Evolutionary conservation across 176 grass and related monocot species (phyloP).

Genomic region (Avena atlantica): DNA sequence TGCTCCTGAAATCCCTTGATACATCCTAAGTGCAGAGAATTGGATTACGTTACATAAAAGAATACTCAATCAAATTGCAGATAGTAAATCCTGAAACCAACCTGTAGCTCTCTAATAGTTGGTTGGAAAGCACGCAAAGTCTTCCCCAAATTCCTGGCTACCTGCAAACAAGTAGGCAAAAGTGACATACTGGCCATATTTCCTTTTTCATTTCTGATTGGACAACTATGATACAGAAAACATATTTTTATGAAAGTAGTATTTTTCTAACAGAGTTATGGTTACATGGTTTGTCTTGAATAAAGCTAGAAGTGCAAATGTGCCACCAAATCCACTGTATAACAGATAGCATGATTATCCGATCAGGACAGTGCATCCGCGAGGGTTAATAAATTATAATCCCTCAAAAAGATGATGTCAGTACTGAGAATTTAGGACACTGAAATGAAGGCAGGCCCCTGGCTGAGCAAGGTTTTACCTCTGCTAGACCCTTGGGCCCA

Average conservation of each 20-base stretch:
- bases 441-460: not conserved
- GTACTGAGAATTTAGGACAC: not conserved
- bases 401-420: not conserved
- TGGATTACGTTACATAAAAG: conserved; percentile 20
- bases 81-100: conserved; percentile 49
- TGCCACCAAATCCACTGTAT: conserved; percentile 1
- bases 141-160: conserved; percentile 89
- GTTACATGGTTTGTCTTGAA: not conserved
- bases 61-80: not conserved
- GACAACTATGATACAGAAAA: not conserved
- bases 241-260: too few relatives aligned
- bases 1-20: conserved; percentile 96
- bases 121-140: conserved; percentile 94
- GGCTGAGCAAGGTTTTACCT: conserved; percentile 52
- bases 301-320: not conserved
- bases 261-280: not conserved
- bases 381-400: not conserved
- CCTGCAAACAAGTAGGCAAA: conserved; percentile 55
- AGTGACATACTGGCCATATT: not conserved
- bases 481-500: conserved; percentile 95
- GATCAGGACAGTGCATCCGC: not conserved
- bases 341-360: not conserved
- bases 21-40: conserved; percentile 66
- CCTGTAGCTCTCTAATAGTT: conserved; percentile 94
- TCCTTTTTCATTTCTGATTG: conserved; percentile 10